Evolutionary conservation across 2,329 filamentous ascomycete genomes (phyloP).

Genomic region (Thermothelomyces thermophilus): DNA sequence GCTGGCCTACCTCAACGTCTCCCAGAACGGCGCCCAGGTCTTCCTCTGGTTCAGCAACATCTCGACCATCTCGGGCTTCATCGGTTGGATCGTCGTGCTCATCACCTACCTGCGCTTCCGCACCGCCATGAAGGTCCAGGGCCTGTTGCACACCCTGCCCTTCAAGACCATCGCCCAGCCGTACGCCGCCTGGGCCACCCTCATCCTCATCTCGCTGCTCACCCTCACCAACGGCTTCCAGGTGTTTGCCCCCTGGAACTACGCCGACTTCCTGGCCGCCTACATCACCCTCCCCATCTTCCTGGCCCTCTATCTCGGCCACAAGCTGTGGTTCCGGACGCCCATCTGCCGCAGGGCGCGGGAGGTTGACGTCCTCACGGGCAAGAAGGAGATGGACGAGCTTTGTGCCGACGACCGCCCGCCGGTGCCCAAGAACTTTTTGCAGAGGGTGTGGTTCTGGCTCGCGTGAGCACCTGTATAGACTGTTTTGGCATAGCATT

Average conservation of each 20-base stretch:
- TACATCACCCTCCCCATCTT: constrained; percentile 61
- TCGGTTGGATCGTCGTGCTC: constrained; percentile 55
- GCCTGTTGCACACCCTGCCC: constrained; percentile 44
- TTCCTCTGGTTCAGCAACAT: constrained; percentile 69
- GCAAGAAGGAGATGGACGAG: constrained; percentile 57
- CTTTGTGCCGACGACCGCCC: constrained; percentile 42
- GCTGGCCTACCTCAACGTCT: constrained; percentile 64
- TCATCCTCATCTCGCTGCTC: constrained; percentile 54
- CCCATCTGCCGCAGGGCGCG: constrained; percentile 36
- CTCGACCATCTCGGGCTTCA: constrained; percentile 55
- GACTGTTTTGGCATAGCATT: too few species aligned
- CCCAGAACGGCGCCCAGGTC: constrained; percentile 53
- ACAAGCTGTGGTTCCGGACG: constrained; percentile 48
- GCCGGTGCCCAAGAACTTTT: constrained; percentile 43
- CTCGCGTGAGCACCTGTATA: constrained; percentile 36
- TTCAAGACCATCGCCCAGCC: constrained; percentile 51
- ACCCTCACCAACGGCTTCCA: constrained; percentile 69
- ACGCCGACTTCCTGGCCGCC: constrained; percentile 55
- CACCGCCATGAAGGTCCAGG: constrained; percentile 47
- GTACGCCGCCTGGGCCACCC: constrained; percentile 56
- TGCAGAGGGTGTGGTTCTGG: constrained; percentile 52
- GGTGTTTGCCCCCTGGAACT: constrained; percentile 64
- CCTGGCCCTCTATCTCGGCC: constrained; percentile 51
- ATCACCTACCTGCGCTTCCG: constrained; percentile 55
- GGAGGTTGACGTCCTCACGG: constrained; percentile 51